phyloP scores from a whole-genome alignment of 2,329 filamentous ascomycete genomes.

The Hypoxylon sp. region DNA sequence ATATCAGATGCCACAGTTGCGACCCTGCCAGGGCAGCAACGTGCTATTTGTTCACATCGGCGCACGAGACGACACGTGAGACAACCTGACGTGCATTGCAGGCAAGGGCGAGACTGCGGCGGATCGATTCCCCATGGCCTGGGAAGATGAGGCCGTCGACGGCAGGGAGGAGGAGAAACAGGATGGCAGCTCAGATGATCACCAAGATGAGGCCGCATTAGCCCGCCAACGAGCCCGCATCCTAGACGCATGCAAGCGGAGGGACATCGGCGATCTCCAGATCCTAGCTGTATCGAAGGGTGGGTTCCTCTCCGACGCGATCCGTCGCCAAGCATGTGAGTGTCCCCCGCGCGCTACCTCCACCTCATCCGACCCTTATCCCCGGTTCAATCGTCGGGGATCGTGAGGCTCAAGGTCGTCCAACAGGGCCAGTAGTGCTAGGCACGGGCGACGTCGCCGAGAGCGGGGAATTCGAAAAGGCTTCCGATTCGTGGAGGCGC shows the following conservation, averaged over 20 bases:
- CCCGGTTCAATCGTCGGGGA: slow-evolving; percentile 13
- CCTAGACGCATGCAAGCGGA: slow-evolving; percentile 69
- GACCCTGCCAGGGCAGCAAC: slow-evolving; percentile 36
- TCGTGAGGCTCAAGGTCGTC: slow-evolving; percentile 28
- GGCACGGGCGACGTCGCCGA: slow-evolving; percentile 50
- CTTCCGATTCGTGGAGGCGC: slow-evolving; percentile 64
- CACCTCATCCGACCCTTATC: slow-evolving; percentile 9
- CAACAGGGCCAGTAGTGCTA: slow-evolving; percentile 62
- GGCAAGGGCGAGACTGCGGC: slow-evolving; percentile 16
- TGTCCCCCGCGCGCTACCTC: slow-evolving; percentile 46
- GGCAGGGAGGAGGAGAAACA: slow-evolving; percentile 35
- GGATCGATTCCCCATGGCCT: slow-evolving; percentile 40
- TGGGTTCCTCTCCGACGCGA: slow-evolving; percentile 74
- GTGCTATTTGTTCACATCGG: slow-evolving; percentile 31
- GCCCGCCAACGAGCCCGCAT: slow-evolving; percentile 61
- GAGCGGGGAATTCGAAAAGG: slow-evolving; percentile 39
- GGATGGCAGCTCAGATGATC: slow-evolving; percentile 11
- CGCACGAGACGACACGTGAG: slow-evolving; percentile 35
- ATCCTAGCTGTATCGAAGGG: slow-evolving; percentile 71
- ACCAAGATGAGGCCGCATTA: slow-evolving; percentile 21
- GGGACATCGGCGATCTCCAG: slow-evolving; percentile 68
- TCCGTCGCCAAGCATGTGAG: slow-evolving; percentile 84
- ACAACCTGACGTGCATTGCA: slow-evolving; percentile 40
- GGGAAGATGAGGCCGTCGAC: slow-evolving; percentile 34
- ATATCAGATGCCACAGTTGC: slow-evolving; percentile 36